Evolutionary conservation across 345 rosid species (phyloP), one percentile per base, ranked within the genome.

Genomic region (Mallotus nudiflorus): DNA sequence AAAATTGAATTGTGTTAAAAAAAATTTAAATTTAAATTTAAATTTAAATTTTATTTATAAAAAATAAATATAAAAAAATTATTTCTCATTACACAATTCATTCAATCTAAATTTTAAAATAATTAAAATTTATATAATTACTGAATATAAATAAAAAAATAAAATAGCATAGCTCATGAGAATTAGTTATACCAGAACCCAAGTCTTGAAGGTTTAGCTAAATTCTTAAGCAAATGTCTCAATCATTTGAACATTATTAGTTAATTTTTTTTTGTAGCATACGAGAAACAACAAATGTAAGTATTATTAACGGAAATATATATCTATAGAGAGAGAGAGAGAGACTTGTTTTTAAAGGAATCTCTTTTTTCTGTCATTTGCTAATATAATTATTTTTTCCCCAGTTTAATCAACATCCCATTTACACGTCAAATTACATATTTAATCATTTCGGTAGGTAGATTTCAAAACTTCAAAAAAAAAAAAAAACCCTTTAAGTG

Each of bases 221-320:
- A 35, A 25, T 50, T 40, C 27, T 31, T 25, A 51, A 51, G 74
- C 74, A 70, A 70, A 37, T n/a, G 53, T 62, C 58, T 0, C 9
- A 31, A 22, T 60, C 60, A 49, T 56, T 5, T 52, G 16, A 48
- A 67, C 22, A 25, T 16, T 27, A 18, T 54, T 39, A 67, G 28
- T 54, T 67, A 45, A n/a, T n/a, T n/a, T n/a, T n/a, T n/a, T n/a
- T n/a, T n/a, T n/a, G n/a, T n/a, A n/a, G n/a, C n/a, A n/a, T n/a
- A n/a, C n/a, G n/a, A n/a, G n/a, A n/a, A n/a, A n/a, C n/a, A n/a
- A n/a, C n/a, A n/a, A n/a, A n/a, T n/a, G n/a, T n/a, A n/a, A n/a
- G n/a, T n/a, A n/a, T n/a, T n/a, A n/a, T n/a, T n/a, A n/a, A n/a
- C n/a, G n/a, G n/a, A n/a, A n/a, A n/a, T n/a, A n/a, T n/a, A n/a